Percentiles rank a stretch among this genome's conserved stretches.
Evolutionary conservation across 1,139 yeast species (phyloP).

Genomic region (Saccharomycopsis phalli): DNA sequence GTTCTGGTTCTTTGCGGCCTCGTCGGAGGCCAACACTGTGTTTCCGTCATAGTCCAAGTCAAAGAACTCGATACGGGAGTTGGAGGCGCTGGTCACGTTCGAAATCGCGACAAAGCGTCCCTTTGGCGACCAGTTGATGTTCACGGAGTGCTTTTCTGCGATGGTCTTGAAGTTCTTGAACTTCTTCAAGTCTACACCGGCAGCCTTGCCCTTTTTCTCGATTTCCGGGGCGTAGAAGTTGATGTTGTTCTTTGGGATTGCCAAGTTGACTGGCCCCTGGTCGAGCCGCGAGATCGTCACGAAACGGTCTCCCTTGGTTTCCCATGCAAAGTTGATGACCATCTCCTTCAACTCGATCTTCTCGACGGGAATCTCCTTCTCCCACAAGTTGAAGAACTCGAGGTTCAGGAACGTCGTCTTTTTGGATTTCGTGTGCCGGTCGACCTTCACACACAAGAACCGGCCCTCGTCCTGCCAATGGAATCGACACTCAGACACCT

Average conservation of each 20-base stretch:
- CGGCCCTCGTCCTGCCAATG: slow-evolving; percentile 93
- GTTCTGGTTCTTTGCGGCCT: slow-evolving; percentile 21
- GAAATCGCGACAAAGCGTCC: slow-evolving; percentile 86
- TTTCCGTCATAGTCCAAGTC: slow-evolving; percentile 81
- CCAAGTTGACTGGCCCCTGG: slow-evolving; percentile 52
- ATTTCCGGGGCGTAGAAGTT: slow-evolving; percentile 80
- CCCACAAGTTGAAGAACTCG: slow-evolving; percentile 83
- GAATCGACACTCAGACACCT: slow-evolving; percentile 83
- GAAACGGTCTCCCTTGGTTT: slow-evolving; percentile 85
- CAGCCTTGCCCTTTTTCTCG: slow-evolving; percentile 27
- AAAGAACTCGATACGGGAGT: slow-evolving; percentile 73
- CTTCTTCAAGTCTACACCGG: slow-evolving; percentile 32
- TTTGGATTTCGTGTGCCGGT: slow-evolving; percentile 92
- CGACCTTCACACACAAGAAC: slow-evolving; percentile 87
- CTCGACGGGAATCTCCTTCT: slow-evolving; percentile 91
- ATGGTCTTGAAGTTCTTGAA: slow-evolving; percentile 52
- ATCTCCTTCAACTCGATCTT: slow-evolving; percentile 89
- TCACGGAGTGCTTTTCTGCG: slow-evolving; percentile 60
- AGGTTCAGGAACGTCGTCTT: slow-evolving; percentile 87
- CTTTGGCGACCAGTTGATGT: slow-evolving; percentile 83
- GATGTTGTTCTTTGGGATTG: slow-evolving; percentile 63
- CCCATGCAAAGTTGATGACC: slow-evolving; percentile 89
- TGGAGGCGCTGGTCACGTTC: slow-evolving; percentile 47
- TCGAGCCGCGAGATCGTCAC: slow-evolving; percentile 61
- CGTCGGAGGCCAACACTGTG: slow-evolving; percentile 23